phyloP scores from a whole-genome alignment of 2,329 filamentous ascomycete species.

The Septoria linicola region DNA sequence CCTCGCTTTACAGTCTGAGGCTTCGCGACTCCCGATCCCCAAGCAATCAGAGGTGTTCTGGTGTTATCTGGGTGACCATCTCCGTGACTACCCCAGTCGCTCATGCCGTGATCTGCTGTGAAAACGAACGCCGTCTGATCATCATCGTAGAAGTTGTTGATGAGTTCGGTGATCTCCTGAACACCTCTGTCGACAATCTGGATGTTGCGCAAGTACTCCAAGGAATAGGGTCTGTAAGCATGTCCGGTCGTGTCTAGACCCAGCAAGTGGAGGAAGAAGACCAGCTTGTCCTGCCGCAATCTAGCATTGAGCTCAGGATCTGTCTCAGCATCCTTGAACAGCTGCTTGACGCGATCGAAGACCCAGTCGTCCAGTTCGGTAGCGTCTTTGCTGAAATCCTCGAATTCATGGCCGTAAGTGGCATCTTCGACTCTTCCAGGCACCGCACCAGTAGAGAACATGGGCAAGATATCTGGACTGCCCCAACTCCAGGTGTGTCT shows the following conservation, averaged over 20 bases:
- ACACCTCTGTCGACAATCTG: constrained; percentile 91
- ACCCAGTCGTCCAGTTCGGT: constrained; percentile 87
- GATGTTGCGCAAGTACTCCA: constrained; percentile 92
- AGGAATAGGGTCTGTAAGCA: constrained; percentile 82
- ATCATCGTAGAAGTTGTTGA: constrained; percentile 79
- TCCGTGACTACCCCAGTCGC: constrained; percentile 97
- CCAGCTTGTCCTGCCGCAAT: constrained; percentile 77
- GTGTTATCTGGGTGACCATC: constrained; percentile 98
- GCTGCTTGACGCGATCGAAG: constrained; percentile 84
- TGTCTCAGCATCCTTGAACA: constrained; percentile 76
- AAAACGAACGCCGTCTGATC: constrained; percentile 92
- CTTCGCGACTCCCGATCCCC: constrained; percentile 85
- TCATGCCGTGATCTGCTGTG: constrained; percentile 98
- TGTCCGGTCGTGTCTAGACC: constrained; percentile 92
- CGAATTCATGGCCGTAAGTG: constrained; percentile 77
- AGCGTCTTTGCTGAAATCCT: constrained; percentile 86
- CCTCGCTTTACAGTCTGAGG: constrained; percentile 60
- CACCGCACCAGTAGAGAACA: constrained; percentile 93
- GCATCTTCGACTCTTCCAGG: constrained; percentile 84
- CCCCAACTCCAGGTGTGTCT: constrained; percentile 99
- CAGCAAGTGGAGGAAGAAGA: constrained; percentile 93
- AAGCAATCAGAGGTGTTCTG: constrained; percentile 84
- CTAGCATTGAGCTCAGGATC: constrained; percentile 72
- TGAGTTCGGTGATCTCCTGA: constrained; percentile 73
- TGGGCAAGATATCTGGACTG: constrained; percentile 92